These are phyloP conservation scores for Tetracentron sinense DNA, from an alignment of 164 flowering plant species.

Conservation along the genomic window DNA sequence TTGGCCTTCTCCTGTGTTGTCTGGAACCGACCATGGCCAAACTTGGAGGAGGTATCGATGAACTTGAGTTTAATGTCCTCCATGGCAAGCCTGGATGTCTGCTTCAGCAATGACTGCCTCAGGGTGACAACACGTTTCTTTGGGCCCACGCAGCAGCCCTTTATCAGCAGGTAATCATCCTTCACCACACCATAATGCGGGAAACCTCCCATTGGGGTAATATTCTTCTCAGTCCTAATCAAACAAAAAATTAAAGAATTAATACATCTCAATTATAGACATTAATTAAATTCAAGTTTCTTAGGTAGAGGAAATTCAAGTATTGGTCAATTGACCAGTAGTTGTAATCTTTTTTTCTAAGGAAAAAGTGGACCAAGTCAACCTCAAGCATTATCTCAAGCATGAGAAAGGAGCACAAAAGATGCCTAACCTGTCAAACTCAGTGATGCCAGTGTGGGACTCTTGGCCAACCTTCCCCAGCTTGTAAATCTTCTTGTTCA, in stretches of 20 bases:
- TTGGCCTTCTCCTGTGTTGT: conserved; percentile 60
- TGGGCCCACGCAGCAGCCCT: conserved; percentile 81
- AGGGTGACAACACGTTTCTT: conserved; percentile 73
- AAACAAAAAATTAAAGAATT: neutral
- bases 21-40: conserved; percentile 78
- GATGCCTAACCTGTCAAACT: conserved; percentile 45
- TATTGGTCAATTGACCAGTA: too few species aligned
- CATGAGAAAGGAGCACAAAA: neutral
- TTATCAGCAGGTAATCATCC: conserved; percentile 60
- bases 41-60: conserved; percentile 72
- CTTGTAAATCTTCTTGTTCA: conserved; percentile 75
- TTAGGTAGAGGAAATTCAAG: neutral
- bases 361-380: neutral
- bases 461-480: conserved; percentile 62
- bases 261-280: neutral
- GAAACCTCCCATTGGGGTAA: conserved; percentile 80
- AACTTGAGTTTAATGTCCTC: conserved; percentile 78
- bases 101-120: conserved; percentile 63
- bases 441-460: conserved; percentile 57
- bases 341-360: neutral
- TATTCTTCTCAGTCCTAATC: conserved; percentile 71
- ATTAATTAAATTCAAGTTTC: neutral
- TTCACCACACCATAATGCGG: conserved; percentile 72
- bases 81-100: conserved; percentile 65
- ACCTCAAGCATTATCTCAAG: too few species aligned